Conservation (phyloP, 148 eudicot genomes). For the Chenopodium suecicum region DNA sequence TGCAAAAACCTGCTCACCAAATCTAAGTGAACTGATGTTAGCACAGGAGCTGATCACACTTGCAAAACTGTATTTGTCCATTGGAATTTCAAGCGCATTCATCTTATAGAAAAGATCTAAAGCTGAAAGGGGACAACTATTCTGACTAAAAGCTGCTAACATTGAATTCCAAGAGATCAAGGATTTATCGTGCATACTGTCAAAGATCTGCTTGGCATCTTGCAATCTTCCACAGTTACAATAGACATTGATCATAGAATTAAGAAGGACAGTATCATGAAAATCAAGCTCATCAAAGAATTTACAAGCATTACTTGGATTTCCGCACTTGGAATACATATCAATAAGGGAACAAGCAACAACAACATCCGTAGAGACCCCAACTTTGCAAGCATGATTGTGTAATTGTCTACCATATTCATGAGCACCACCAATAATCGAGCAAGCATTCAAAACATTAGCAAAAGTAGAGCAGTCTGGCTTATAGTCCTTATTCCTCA, state of each 20-base stretch:
- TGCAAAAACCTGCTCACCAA: conserved; percentile 78
- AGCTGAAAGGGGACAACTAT: conserved; percentile 61
- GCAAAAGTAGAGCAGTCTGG: conserved; percentile 67
- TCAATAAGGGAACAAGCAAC: conserved; percentile 65
- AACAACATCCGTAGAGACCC: conserved; percentile 46
- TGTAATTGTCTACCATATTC: conserved; percentile 63
- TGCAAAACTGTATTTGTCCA: conserved; percentile 66
- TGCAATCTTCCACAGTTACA: conserved; percentile 64
- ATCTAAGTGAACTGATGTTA: conserved; percentile 58
- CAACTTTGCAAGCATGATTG: conserved; percentile 50
- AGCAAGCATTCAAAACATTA: conserved; percentile 60
- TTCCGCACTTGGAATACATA: conserved; percentile 67
- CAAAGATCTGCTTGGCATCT: conserved; percentile 71
- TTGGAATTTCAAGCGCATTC: conserved; percentile 47
- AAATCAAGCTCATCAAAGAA: conserved; percentile 61
- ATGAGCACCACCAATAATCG: conserved; percentile 41
- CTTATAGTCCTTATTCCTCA: conserved; percentile 44
- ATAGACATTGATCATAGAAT: conserved; percentile 81
- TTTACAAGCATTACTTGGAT: conserved; percentile 56
- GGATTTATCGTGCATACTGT: conserved; percentile 52
- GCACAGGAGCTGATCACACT: conserved; percentile 86
- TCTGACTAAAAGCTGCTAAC: conserved; percentile 75
- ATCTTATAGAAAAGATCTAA: conserved; percentile 56
- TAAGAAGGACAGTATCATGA: conserved; percentile 72
- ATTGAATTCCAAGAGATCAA: conserved; percentile 93